These are phyloP conservation scores for Stachybotrys chlorohalonatus DNA, from an alignment of 2,329 filamentous ascomycete genomes.

Conservation along the genomic window DNA sequence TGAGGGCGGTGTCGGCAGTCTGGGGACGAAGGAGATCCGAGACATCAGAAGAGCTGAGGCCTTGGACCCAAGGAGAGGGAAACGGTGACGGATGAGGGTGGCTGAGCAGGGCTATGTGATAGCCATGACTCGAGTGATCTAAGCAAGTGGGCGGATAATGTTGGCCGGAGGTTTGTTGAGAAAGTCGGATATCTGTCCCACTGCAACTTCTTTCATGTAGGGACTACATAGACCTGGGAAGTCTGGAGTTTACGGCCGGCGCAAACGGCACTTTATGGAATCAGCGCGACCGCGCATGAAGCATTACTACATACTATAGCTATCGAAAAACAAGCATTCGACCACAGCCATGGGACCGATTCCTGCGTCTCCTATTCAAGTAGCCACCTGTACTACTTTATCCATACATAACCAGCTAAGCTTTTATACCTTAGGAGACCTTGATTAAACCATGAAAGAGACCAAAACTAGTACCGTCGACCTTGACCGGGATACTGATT, in stretches of 20 bases:
- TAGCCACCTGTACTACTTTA: not conserved
- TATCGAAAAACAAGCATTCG: too few relatives aligned
- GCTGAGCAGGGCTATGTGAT: not conserved
- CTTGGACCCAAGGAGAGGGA: slow-evolving; percentile 66
- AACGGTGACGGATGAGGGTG: slow-evolving; percentile 23
- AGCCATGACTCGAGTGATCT: too few relatives aligned
- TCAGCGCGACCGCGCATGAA: too few relatives aligned
- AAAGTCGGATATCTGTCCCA: too few relatives aligned
- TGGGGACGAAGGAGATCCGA: slow-evolving; percentile 87
- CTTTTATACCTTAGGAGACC: not conserved
- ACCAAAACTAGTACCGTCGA: slow-evolving; percentile 18
- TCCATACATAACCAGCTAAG: not conserved
- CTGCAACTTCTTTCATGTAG: too few relatives aligned
- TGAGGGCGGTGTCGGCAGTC: slow-evolving; percentile 79
- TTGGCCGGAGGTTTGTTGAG: too few relatives aligned
- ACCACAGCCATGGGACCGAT: too few relatives aligned
- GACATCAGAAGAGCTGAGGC: slow-evolving; percentile 77
- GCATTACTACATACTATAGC: too few relatives aligned
- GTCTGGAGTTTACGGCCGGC: too few relatives aligned
- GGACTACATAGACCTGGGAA: too few relatives aligned
- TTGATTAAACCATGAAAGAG: not conserved
- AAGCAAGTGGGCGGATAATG: too few relatives aligned
- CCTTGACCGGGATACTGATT: slow-evolving; percentile 28
- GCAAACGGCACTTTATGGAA: too few relatives aligned
- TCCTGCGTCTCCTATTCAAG: not conserved